Evolutionary conservation across 306 rosid species (phyloP).

Genomic region (Vicia sativa): DNA sequence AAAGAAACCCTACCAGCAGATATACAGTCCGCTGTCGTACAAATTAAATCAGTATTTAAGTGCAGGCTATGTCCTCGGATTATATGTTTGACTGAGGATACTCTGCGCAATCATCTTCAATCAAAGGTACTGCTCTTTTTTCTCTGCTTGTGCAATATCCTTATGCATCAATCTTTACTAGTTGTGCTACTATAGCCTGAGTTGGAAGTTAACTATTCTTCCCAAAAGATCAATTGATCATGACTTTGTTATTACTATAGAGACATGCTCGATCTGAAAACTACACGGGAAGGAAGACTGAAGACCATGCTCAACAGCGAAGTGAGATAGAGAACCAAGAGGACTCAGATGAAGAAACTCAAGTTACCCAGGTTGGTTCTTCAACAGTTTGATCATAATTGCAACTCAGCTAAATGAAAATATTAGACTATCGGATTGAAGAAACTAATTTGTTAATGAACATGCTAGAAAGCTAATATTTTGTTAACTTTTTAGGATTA

Average conservation of each 20-base stretch:
- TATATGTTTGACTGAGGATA: constrained; percentile 80
- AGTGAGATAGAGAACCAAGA: constrained; percentile 76
- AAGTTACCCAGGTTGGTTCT: constrained; percentile 58
- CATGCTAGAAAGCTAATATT: constrained; percentile 3
- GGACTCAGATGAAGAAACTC: constrained; percentile 49
- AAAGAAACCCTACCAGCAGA: constrained; percentile 41
- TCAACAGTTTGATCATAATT: constrained; percentile 9
- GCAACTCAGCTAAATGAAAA: background rate
- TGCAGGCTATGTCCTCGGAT: constrained; percentile 90
- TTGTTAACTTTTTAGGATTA: constrained; percentile 43
- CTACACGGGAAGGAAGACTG: constrained; percentile 71
- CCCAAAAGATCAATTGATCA: background rate
- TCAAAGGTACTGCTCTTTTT: constrained; percentile 67
- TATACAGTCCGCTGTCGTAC: constrained; percentile 47
- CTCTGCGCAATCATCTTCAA: constrained; percentile 74
- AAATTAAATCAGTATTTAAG: constrained; percentile 81
- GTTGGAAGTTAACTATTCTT: background rate
- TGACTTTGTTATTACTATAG: constrained; percentile 46
- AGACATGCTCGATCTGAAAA: constrained; percentile 89
- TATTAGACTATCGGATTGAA: background rate
- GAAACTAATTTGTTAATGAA: constrained; percentile 15
- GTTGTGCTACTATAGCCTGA: constrained; percentile 8
- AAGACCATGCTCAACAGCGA: constrained; percentile 72
- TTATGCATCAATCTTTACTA: background rate
- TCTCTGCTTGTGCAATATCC: constrained; percentile 25